phyloP scores from a whole-genome alignment of 345 rosid species.

The Salix purpurea region DNA sequence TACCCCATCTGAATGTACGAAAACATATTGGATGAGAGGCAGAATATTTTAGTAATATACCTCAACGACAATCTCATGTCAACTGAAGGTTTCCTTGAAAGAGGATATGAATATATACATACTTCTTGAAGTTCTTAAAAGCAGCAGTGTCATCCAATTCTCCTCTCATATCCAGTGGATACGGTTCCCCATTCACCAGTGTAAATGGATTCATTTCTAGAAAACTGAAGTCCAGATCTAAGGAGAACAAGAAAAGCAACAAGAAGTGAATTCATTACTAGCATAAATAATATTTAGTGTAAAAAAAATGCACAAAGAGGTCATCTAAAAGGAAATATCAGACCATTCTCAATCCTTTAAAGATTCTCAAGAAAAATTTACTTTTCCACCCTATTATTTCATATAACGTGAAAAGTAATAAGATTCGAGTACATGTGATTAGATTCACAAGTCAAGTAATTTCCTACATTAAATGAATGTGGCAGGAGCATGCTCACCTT shows the following conservation, averaged over 20 bases:
- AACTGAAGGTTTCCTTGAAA: background rate
- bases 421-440: background rate
- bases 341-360: background rate
- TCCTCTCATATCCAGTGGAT: slow-evolving; percentile 97
- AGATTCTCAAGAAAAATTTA: background rate
- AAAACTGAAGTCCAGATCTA: slow-evolving; percentile 92
- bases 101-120: slow-evolving; percentile 12
- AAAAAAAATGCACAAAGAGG: background rate
- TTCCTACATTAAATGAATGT: background rate
- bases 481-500: slow-evolving; percentile 41
- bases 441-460: background rate
- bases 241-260: background rate
- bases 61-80: background rate
- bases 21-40: background rate
- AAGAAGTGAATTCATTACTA: background rate
- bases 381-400: background rate
- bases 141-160: slow-evolving; percentile 95
- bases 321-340: background rate
- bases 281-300: background rate
- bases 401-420: background rate
- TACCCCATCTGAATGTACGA: slow-evolving; percentile 65
- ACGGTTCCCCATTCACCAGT: slow-evolving; percentile 78
- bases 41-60: background rate
- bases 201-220: slow-evolving; percentile 96
- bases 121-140: slow-evolving; percentile 93